Conservation (phyloP, 1,284 basidiomycete species). For the Ceratobasidium sp. region DNA sequence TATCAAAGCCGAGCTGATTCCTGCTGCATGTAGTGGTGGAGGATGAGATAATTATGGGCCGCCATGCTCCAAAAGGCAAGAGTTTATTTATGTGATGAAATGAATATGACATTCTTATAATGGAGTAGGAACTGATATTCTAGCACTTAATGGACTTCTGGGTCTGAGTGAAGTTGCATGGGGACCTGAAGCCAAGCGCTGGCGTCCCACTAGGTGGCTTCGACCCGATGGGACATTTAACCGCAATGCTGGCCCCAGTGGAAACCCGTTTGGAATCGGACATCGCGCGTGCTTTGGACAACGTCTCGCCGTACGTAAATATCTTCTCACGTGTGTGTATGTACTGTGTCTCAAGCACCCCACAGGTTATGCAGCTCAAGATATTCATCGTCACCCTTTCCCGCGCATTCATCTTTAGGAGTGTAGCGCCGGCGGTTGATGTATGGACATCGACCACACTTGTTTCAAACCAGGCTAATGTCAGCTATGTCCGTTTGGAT, state of each 20-base stretch:
- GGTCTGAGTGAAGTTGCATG: not conserved
- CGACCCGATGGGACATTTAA: conserved; percentile 8
- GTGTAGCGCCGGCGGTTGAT: not conserved
- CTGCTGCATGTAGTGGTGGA: not conserved
- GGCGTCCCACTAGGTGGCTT: conserved; percentile 28
- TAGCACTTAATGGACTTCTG: not conserved
- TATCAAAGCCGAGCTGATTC: no score
- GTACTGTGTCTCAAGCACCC: no score
- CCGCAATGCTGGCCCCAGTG: conserved; percentile 5
- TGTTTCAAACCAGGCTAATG: not conserved
- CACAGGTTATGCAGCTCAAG: conserved; percentile 17
- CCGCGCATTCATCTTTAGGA: conserved; percentile 14
- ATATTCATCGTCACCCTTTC: not conserved
- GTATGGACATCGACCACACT: not conserved
- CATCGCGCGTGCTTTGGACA: conserved; percentile 30
- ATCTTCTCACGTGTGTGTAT: not conserved
- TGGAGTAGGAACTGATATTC: not conserved
- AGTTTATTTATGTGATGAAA: not conserved
- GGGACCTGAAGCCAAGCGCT: conserved; percentile 15
- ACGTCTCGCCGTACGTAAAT: conserved; percentile 11
- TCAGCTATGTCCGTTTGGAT: conserved; percentile 6
- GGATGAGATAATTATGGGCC: conserved; percentile 7
- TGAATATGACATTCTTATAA: not conserved
- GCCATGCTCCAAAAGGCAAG: conserved; percentile 6
- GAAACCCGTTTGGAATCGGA: conserved; percentile 22